Percentiles rank a stretch among this genome's conserved stretches.
phyloP scores from a whole-genome alignment of 192 early-diverging fungal species.

The Glomus cerebriforme region DNA sequence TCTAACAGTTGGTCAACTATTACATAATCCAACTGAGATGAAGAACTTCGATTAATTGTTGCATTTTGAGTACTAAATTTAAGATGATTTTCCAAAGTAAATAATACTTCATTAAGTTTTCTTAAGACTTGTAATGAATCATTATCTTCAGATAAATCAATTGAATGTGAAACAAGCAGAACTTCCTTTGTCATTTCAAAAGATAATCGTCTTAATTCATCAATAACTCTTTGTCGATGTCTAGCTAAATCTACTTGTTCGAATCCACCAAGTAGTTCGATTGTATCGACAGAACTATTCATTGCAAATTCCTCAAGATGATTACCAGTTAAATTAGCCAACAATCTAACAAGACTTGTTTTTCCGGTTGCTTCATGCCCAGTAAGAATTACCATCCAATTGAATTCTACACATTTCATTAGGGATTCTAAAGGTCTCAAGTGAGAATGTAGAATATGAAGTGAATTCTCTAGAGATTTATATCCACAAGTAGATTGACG shows the following conservation, averaged over 20 bases:
- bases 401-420: conserved; percentile 85
- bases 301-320: conserved; percentile 90
- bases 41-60: neutral
- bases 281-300: conserved; percentile 92
- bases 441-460: conserved; percentile 68
- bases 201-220: conserved; percentile 46
- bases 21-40: neutral
- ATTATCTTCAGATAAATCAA: neutral
- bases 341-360: conserved; percentile 80
- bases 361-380: conserved; percentile 87
- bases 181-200: conserved; percentile 49
- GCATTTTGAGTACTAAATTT: conserved; percentile 20
- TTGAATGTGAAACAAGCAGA: conserved; percentile 28
- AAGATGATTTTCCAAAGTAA: conserved; percentile 38
- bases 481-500: conserved; percentile 41
- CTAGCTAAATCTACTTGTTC: conserved; percentile 91
- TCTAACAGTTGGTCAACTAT: conserved; percentile 6
- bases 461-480: conserved; percentile 45
- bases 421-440: conserved; percentile 73
- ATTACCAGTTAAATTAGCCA: conserved; percentile 83
- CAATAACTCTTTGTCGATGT: conserved; percentile 57
- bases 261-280: conserved; percentile 96
- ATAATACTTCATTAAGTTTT: conserved; percentile 42
- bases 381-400: conserved; percentile 90
- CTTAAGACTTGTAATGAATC: conserved; percentile 32